Base-by-base conservation (phyloP, 805 yeast species). In the Candida fluviatilis region DNA sequence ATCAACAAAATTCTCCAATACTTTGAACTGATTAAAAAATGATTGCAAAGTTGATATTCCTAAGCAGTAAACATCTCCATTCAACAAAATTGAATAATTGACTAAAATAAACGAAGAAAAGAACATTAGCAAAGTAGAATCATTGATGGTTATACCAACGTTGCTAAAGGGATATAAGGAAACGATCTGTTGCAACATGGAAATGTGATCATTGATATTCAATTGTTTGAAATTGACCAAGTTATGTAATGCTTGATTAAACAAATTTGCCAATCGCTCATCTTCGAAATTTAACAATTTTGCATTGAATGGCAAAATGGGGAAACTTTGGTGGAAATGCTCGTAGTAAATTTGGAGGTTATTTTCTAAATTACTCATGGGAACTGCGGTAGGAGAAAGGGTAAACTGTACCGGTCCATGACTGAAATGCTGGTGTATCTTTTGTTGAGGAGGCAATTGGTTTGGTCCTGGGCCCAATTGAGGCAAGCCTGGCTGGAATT, bases 1-100 rank as follows among this genome's bases (percentile, higher is more conserved):
- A 39, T 66, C 72, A 19, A 66, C 58, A 48, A 68, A 62, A 34
- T 66, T 61, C 37, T 73, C 69, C 46, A 67, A 66, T 6, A 82
- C 57, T 44, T 71, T 71, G 55, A 78, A 73, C 48, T 80, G 87
- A 52, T 76, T 76, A 50, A 80, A 75, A 11, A 79, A 66, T 1
- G 80, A 60, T 11, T 72, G 66, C 1, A 82, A 64, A 31, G 55
- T 62, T 3, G 78, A 69, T 19, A 83, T 63, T 1, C 82, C 80
- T 28, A 78, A 59, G 5, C 84, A 75, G 49, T 75, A 78, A 25
- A 71, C 67, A 37, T 75, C 76, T 0, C 90, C 89, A 17, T 79
- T 73, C 29, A 80, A 60, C 2, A 80, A 59, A 7, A 80, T 68
- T 7, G 78, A 60, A 49, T 79, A 83, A 50, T 81, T 81, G 21